Percentiles rank a stretch among this genome's conserved stretches.
These are phyloP conservation scores for Astrothelium subdiscretum DNA, from an alignment of 495 filamentous ascomycete species.

Conservation along the genomic window DNA sequence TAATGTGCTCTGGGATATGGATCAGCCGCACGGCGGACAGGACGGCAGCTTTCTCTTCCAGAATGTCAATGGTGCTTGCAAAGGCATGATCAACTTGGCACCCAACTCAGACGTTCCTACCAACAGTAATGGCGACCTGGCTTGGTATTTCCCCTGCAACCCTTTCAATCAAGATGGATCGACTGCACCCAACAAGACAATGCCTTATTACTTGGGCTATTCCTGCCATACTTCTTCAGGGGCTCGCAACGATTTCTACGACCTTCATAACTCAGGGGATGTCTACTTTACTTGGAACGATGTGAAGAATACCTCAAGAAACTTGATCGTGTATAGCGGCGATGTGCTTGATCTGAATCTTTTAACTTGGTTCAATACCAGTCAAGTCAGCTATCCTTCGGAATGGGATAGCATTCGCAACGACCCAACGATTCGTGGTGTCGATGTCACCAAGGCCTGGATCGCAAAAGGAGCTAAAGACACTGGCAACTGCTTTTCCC, in stretches of 20 bases:
- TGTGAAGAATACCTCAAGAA: slow-evolving; percentile 75
- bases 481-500: slow-evolving; percentile 70
- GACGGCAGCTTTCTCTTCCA: slow-evolving; percentile 98
- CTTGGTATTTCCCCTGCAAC: slow-evolving; percentile 94
- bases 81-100: slow-evolving; percentile 67
- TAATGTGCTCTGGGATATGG: slow-evolving; percentile 81
- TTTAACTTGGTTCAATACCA: slow-evolving; percentile 77
- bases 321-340: slow-evolving; percentile 85
- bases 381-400: slow-evolving; percentile 66
- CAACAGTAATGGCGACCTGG: slow-evolving; percentile 59
- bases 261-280: slow-evolving; percentile 45
- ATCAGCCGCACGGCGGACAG: slow-evolving; percentile 64
- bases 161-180: slow-evolving; percentile 92
- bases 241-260: slow-evolving; percentile 66
- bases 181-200: slow-evolving; percentile 57
- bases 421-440: slow-evolving; percentile 69
- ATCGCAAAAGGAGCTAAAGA: slow-evolving; percentile 65
- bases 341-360: slow-evolving; percentile 90
- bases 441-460: slow-evolving; percentile 81
- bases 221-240: slow-evolving; percentile 68
- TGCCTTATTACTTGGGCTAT: slow-evolving; percentile 70
- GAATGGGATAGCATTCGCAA: slow-evolving; percentile 69
- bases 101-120: slow-evolving; percentile 67
- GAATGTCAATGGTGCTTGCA: slow-evolving; percentile 96
- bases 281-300: slow-evolving; percentile 98